These are phyloP conservation scores for Cyberlindnera nakhonratchasimensis DNA, from an alignment of 805 yeast genomes.

Conservation along the genomic window DNA sequence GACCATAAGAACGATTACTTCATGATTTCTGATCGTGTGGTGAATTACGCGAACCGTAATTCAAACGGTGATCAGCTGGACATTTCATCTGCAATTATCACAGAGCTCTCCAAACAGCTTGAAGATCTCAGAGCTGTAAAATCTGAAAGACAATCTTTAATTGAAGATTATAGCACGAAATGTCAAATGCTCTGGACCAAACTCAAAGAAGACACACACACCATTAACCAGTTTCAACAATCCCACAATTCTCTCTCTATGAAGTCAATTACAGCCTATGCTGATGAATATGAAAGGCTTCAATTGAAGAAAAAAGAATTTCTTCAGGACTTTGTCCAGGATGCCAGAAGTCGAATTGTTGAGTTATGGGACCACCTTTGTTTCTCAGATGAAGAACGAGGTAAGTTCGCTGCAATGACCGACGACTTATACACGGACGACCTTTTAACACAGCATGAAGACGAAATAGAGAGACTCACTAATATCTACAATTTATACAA, in stretches of 20 bases:
- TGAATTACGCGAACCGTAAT: conserved; percentile 7
- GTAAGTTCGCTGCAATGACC: conserved; percentile 40
- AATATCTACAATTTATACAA: conserved; percentile 46
- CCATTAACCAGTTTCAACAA: conserved; percentile 38
- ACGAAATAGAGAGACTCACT: conserved; percentile 52
- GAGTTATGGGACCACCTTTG: conserved; percentile 61
- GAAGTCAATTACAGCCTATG: conserved; percentile 46
- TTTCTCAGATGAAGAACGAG: conserved; percentile 50
- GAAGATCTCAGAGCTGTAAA: conserved; percentile 13
- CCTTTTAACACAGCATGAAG: conserved; percentile 59
- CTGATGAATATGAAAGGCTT: conserved; percentile 54
- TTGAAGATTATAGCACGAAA: conserved; percentile 30
- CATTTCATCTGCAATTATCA: conserved; percentile 13
- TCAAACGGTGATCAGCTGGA: conserved; percentile 6
- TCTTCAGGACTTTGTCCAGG: conserved; percentile 65
- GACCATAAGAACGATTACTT: conserved; percentile 19
- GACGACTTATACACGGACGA: conserved; percentile 51
- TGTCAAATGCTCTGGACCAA: conserved; percentile 56
- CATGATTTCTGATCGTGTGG: conserved; percentile 20
- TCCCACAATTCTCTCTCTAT: conserved; percentile 46
- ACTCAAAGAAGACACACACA: conserved; percentile 44
- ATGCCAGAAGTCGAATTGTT: conserved; percentile 55
- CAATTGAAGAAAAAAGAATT: conserved; percentile 56
- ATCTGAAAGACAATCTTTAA: conserved; percentile 14
- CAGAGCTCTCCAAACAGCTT: conserved; percentile 12